Conservation (phyloP, 1,284 basidiomycete genomes). For the Cerioporus squamosus region DNA sequence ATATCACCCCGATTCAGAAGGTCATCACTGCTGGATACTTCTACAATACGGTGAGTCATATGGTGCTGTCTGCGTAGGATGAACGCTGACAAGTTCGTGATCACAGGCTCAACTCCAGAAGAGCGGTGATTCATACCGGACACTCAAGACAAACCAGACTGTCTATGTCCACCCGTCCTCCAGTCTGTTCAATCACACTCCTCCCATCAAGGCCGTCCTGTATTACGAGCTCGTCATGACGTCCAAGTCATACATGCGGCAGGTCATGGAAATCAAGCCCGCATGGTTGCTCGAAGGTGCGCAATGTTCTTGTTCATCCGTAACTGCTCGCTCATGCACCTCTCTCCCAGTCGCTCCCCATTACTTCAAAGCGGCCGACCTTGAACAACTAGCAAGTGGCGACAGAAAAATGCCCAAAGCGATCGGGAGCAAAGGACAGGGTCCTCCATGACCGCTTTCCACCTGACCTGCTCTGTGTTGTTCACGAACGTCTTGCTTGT, state of each 20-base stretch:
- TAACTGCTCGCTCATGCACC: neutral
- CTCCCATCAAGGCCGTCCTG: constrained; percentile 87
- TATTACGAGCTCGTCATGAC: constrained; percentile 97
- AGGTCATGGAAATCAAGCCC: constrained; percentile 98
- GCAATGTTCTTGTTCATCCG: constrained; percentile 26
- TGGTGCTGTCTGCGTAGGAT: too few relatives aligned
- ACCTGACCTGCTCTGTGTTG: neutral
- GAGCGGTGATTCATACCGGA: constrained; percentile 91
- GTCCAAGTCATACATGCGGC: constrained; percentile 86
- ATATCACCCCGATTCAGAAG: constrained; percentile 93
- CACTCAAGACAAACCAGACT: constrained; percentile 93
- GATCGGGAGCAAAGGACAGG: constrained; percentile 38
- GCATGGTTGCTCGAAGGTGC: constrained; percentile 90
- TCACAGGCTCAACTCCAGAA: constrained; percentile 83
- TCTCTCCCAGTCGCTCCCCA: constrained; percentile 80
- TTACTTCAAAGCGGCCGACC: constrained; percentile 89
- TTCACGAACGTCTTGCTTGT: neutral
- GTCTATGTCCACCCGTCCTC: constrained; percentile 98
- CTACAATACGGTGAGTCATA: constrained; percentile 83
- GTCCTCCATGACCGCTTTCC: neutral
- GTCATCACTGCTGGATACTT: constrained; percentile 95
- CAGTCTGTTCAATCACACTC: constrained; percentile 93
- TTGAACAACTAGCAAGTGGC: constrained; percentile 81
- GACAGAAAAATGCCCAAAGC: constrained; percentile 92
- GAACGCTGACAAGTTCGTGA: neutral